phyloP scores from a whole-genome alignment of 2,329 filamentous ascomycete species.

The Sporothrix brunneoviolacea region DNA sequence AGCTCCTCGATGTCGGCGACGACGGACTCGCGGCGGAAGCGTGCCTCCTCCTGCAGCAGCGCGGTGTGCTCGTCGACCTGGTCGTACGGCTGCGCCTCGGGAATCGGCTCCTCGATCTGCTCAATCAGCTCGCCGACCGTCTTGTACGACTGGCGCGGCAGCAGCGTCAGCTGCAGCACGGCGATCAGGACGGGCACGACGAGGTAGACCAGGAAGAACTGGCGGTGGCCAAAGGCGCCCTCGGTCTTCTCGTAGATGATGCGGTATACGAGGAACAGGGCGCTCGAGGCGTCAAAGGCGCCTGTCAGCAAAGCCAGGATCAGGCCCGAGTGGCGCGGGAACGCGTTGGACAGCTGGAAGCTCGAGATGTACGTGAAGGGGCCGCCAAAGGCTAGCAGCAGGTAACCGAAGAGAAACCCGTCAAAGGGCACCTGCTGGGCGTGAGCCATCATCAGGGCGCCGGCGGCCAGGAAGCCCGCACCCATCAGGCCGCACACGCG shows the following conservation, averaged over 20 bases:
- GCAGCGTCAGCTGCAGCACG: conserved; percentile 59
- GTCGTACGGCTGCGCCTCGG: conserved; percentile 35
- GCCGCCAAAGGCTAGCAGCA: conserved; percentile 70
- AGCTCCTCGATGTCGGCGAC: conserved; percentile 67
- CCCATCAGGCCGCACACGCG: conserved; percentile 68
- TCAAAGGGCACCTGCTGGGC: conserved; percentile 62
- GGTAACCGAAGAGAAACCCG: conserved; percentile 65
- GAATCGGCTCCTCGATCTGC: conserved; percentile 53
- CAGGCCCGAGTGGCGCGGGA: conserved; percentile 68
- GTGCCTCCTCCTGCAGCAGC: conserved; percentile 48
- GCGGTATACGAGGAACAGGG: conserved; percentile 68
- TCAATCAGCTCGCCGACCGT: conserved; percentile 76
- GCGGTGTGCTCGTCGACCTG: conserved; percentile 53
- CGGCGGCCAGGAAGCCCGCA: conserved; percentile 59
- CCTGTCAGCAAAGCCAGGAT: conserved; percentile 75
- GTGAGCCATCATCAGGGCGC: conserved; percentile 67
- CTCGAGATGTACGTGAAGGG: conserved; percentile 77
- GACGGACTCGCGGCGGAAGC: conserved; percentile 53
- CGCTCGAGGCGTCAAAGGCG: conserved; percentile 77
- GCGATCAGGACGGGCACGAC: conserved; percentile 62
- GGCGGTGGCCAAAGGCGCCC: conserved; percentile 52
- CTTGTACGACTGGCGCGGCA: conserved; percentile 74
- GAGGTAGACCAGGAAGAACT: conserved; percentile 69
- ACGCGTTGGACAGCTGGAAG: conserved; percentile 79
- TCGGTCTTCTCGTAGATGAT: conserved; percentile 52